These are phyloP conservation scores for Didymella pinodella DNA, from an alignment of 2,329 filamentous ascomycete species.

Conservation along the genomic window DNA sequence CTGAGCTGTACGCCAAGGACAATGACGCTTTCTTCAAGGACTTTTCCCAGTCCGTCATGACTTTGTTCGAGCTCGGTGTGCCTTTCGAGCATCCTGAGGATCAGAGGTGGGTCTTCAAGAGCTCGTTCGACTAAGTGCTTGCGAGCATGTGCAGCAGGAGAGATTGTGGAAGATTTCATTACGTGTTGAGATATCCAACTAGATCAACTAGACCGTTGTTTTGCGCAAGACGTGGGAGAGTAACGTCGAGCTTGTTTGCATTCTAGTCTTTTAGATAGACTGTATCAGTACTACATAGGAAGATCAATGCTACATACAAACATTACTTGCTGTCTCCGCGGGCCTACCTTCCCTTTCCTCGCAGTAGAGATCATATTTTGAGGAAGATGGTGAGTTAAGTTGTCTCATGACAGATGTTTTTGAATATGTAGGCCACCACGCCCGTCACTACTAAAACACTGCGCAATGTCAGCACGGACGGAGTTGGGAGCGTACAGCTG, in stretches of 20 bases:
- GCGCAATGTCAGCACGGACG: not conserved
- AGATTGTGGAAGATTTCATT: slow-evolving; percentile 19
- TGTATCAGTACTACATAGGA: slow-evolving; percentile 5
- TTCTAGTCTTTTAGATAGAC: slow-evolving; percentile 4
- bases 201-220: slow-evolving; percentile 34
- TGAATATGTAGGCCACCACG: not conserved
- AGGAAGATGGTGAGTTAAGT: not conserved
- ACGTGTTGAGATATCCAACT: slow-evolving; percentile 43
- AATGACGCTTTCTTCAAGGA: slow-evolving; percentile 93
- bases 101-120: slow-evolving; percentile 57
- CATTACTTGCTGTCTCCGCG: not conserved
- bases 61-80: slow-evolving; percentile 93
- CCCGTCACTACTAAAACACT: not conserved
- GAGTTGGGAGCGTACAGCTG: not conserved
- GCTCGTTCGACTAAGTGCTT: slow-evolving; percentile 48
- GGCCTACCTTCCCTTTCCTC: not conserved
- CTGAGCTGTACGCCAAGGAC: slow-evolving; percentile 90
- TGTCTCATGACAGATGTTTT: not conserved
- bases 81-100: slow-evolving; percentile 71
- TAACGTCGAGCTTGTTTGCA: not conserved
- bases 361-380: not conserved
- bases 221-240: slow-evolving; percentile 15
- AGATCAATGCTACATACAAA: not conserved
- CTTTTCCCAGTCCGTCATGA: slow-evolving; percentile 78
- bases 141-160: not conserved